Evolutionary conservation across 192 early-diverging fungal genomes (phyloP), one percentile per base, ranked within the genome.

Genomic region (Rhizophlyctis rosea): DNA sequence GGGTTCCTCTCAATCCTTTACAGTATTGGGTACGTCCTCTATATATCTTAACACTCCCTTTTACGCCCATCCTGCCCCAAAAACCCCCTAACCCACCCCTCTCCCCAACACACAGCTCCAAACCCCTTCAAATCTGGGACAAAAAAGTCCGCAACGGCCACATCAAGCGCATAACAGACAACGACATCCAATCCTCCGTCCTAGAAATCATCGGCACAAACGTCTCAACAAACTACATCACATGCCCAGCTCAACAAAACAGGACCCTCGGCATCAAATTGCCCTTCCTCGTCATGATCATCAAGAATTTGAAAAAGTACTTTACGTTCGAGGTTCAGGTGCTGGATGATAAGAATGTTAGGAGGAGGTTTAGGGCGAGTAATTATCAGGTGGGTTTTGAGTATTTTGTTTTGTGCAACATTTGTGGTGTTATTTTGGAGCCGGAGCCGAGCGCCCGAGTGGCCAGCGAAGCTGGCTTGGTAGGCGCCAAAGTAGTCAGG

Each of bases 281-380:
- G 30, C 95, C 93, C 0, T 92, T 86, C 64, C 69, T 98, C 34
- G 87, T 93, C 9, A 83, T 98, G 67, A 70, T 93, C 44, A 80
- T 93, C 44, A 96, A 96, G 77, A 93, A 93, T 64, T 70, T 90
- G 39, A 87, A 90, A 67, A 90, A 88, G 68, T 92, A 92, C 62
- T 90, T 95, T 62, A 91, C 91, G 21, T 92, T 98, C 68, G 95
- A 98, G 68, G 90, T 95, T 0, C 86, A 95, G 61, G 78, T 90
- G 16, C 56, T 90, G 32, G 95, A 98, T 72, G 89, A 92, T 67
- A 91, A 86, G 63, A 87, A 88, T 51, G 79, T 84, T 33, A 83
- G 86, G 44, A 77, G 95, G 31, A 62, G 91, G 54, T 90, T 98
- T 66, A 77, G 95, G 53, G 87, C 91, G 13, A 88, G 87, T 24